Conservation (phyloP, 768 basidiomycete species). For the Mrakia frigida region DNA sequence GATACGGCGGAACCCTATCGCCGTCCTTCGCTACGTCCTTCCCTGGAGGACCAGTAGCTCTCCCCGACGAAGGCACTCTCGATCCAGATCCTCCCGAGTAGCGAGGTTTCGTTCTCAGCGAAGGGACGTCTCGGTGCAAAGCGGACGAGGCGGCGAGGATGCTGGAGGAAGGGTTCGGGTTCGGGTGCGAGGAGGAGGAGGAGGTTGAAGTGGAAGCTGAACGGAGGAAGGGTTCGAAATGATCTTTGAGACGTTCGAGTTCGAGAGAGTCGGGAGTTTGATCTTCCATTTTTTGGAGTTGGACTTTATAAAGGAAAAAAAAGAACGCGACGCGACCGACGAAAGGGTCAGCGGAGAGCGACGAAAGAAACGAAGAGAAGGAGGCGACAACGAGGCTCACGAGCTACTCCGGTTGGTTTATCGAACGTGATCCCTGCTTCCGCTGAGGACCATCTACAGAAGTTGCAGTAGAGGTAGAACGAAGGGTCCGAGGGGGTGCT, state of each 20-base stretch:
- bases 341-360: background rate
- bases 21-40: background rate
- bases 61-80: background rate
- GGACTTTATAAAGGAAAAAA: conserved; percentile 55
- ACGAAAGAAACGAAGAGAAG: background rate
- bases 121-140: conserved; percentile 21
- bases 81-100: background rate
- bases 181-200: background rate
- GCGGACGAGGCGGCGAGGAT: conserved; percentile 27
- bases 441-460: conserved; percentile 91
- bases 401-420: conserved; percentile 90
- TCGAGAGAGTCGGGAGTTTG: conserved; percentile 76
- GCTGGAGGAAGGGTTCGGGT: conserved; percentile 10
- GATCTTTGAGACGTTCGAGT: conserved; percentile 90
- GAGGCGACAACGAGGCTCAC: conserved; percentile 49
- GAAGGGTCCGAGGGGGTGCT: conserved; percentile 70
- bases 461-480: conserved; percentile 84
- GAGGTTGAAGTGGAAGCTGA: conserved; percentile 35
- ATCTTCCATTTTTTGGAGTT: conserved; percentile 85
- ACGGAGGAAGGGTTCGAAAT: conserved; percentile 92
- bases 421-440: conserved; percentile 89
- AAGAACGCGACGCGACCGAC: no score
- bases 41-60: background rate
- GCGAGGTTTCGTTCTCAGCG: conserved; percentile 7
- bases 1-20: conserved; percentile 16